Base-by-base conservation (phyloP, 148 eudicot species). In the Oxyria digyna region DNA sequence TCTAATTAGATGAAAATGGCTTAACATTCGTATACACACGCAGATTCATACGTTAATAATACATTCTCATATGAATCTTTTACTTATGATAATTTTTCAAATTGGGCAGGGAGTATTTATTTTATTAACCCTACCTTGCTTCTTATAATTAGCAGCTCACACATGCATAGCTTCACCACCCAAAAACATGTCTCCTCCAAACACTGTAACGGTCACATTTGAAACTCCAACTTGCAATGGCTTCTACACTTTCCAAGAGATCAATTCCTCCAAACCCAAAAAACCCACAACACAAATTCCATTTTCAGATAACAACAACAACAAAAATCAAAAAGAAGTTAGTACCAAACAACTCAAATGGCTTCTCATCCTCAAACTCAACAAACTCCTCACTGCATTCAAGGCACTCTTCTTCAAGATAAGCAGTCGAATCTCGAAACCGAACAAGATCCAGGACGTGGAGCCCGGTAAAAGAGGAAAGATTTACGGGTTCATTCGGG, bases 381-480 rank as follows among this genome's bases (percentile, higher is more conserved):
- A 52, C 59, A 52, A 14, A 24, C 3, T 24, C 29, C 59, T 52
- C 59, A 52, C 59, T n/a, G n/a, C n/a, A n/a, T n/a, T n/a, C n/a
- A n/a, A n/a, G n/a, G n/a, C n/a, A n/a, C n/a, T n/a, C n/a, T n/a
- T n/a, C n/a, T n/a, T n/a, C n/a, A n/a, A n/a, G n/a, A n/a, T n/a
- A n/a, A n/a, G n/a, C n/a, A n/a, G n/a, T n/a, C n/a, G n/a, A n/a
- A n/a, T n/a, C n/a, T 40, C 52, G 15, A 35, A 8, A 24, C 67
- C 79, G 2, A 52, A 52, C 14, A 49, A 72, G 32, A 72, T 72
- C 45, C 46, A 69, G 23, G 75, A 76, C 35, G 71, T 71, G 23
- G 67, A 71, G 10, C 71, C 71, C 0, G 57, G 74, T 14, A 71
- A 74, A 55, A 67, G 69, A 27, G 72, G 72, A 3, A 76, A 76